phyloP scores from a whole-genome alignment of 805 yeast genomes.

The Metschnikowia aberdeeniae region DNA sequence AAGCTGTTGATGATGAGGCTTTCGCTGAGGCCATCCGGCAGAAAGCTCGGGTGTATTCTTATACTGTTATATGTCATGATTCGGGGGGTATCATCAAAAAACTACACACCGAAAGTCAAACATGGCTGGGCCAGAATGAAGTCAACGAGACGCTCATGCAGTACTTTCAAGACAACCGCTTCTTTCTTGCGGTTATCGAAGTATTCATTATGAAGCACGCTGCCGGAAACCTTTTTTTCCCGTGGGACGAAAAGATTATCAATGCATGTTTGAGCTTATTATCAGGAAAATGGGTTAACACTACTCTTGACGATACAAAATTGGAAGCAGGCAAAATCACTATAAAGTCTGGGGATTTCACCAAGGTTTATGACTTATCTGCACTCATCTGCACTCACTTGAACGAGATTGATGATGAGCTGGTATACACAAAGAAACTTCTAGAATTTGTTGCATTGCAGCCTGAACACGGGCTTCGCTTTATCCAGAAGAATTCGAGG shows the following conservation, averaged over 20 bases:
- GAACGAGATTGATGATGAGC: constrained; percentile 18
- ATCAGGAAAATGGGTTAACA: constrained; percentile 2
- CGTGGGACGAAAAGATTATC: constrained; percentile 8
- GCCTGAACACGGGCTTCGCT: constrained; percentile 25
- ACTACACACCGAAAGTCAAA: constrained; percentile 7
- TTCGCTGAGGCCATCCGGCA: constrained; percentile 1
- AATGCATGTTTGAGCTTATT: constrained; percentile 9
- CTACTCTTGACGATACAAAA: not conserved
- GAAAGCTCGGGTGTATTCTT: constrained; percentile 6
- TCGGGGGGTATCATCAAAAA: constrained; percentile 1
- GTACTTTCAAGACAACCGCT: constrained; percentile 3
- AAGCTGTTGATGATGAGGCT: not conserved
- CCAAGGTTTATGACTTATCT: constrained; percentile 6
- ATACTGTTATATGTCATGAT: constrained; percentile 2
- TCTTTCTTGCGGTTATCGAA: constrained; percentile 6
- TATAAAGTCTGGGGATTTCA: not conserved
- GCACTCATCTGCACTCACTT: constrained; percentile 13
- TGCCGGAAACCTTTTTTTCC: constrained; percentile 5
- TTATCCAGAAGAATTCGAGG: constrained; percentile 28
- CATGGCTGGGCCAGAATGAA: constrained; percentile 13
- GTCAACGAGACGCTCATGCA: constrained; percentile 13
- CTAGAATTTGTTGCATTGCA: constrained; percentile 29
- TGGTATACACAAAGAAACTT: constrained; percentile 27
- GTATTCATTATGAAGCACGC: constrained; percentile 9
- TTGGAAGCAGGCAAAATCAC: not conserved